These are phyloP conservation scores for Wakefieldia striispora DNA, from an alignment of 768 basidiomycete genomes.

Conservation along the genomic window DNA sequence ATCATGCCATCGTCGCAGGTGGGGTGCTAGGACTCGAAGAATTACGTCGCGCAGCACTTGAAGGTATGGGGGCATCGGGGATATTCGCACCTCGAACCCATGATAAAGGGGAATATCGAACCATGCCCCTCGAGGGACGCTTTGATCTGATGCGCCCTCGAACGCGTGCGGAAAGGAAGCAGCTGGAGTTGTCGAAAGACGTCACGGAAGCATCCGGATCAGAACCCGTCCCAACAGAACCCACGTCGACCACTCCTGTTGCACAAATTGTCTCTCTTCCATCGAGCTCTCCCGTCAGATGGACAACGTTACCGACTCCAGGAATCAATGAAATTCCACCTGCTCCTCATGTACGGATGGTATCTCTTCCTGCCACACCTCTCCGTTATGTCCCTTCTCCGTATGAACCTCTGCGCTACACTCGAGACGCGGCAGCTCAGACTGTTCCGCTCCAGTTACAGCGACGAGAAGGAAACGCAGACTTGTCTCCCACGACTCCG, in stretches of 20 bases:
- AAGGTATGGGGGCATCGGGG: slow-evolving; percentile 25
- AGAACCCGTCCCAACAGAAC: slow-evolving; percentile 6
- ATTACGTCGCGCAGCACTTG: slow-evolving; percentile 34
- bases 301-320: slow-evolving; percentile 59
- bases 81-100: slow-evolving; percentile 8
- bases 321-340: slow-evolving; percentile 60
- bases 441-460: slow-evolving; percentile 18
- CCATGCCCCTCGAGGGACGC: slow-evolving; percentile 83
- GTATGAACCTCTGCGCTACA: slow-evolving; percentile 9
- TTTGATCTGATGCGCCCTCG: slow-evolving; percentile 74
- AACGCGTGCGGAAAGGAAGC: slow-evolving; percentile 22
- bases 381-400: slow-evolving; percentile 22
- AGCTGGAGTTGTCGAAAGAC: slow-evolving; percentile 1
- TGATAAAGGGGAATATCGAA: slow-evolving; percentile 72
- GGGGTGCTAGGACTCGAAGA: slow-evolving; percentile 41
- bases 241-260: slow-evolving; percentile 30
- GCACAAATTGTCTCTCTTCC: slow-evolving; percentile 31
- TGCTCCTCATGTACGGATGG: slow-evolving; percentile 49
- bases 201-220: slow-evolving; percentile 17
- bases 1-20: slow-evolving; percentile 1
- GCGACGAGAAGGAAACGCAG: slow-evolving; percentile 33
- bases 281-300: slow-evolving; percentile 36
- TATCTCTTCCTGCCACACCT: slow-evolving; percentile 48
- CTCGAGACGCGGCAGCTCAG: slow-evolving; percentile 22
- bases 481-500: slow-evolving; percentile 60